Evolutionary conservation across 345 rosid species (phyloP).

Genomic region (Angophora floribunda): DNA sequence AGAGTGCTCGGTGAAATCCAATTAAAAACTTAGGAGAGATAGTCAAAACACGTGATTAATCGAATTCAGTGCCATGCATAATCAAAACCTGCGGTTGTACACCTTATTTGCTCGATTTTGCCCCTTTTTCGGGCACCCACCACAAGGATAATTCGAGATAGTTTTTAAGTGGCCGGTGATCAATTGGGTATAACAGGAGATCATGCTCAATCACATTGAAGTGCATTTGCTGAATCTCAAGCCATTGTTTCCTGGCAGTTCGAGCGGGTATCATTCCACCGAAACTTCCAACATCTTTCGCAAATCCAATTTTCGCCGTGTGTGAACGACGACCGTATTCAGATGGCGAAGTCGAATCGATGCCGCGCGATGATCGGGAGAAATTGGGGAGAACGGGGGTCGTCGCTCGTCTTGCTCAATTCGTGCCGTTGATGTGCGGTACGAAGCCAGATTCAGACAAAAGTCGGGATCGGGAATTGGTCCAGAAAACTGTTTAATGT

Average conservation of each 20-base stretch:
- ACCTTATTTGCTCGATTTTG: not conserved
- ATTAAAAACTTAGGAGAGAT: not conserved
- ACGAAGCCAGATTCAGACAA: not conserved
- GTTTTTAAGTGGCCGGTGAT: no score
- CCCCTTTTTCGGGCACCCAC: not conserved
- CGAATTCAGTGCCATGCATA: not conserved
- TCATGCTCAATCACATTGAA: not conserved
- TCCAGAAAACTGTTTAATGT: fast-evolving
- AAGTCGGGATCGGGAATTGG: not conserved
- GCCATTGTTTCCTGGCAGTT: not conserved
- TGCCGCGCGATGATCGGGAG: not conserved
- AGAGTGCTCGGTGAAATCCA: fast-evolving
- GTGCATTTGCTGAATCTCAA: not conserved
- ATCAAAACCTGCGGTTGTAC: not conserved
- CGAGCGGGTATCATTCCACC: fast-evolving
- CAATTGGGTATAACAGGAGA: no score
- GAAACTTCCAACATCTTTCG: not conserved
- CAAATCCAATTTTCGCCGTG: fast-evolving
- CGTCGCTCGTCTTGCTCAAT: not conserved
- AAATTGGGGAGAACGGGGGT: not conserved
- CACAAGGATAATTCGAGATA: not conserved
- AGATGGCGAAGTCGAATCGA: not conserved
- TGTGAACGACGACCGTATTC: not conserved
- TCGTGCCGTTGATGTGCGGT: not conserved
- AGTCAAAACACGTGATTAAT: not conserved